Evolutionary conservation across 1,139 yeast genomes (phyloP), one percentile per base, ranked within the genome.

Genomic region (Candida dubliniensis): DNA sequence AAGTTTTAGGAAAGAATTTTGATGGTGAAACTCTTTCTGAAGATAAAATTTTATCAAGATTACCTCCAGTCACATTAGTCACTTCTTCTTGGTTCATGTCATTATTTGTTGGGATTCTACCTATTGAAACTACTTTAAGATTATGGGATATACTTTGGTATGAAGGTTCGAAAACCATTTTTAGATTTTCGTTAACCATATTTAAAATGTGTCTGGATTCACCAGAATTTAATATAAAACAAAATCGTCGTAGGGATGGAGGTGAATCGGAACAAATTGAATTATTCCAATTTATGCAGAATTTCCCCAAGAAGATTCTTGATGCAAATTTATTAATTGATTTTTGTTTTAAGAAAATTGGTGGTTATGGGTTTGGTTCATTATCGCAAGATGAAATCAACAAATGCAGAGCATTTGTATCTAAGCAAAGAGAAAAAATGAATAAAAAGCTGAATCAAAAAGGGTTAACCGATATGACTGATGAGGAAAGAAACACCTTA

Each of bases 61-160:
- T 90, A 41, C 99, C 99, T 1, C 96, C 97, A 0, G 81, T 93
- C 4, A 87, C 97, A 0, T 73, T 93, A 36, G 95, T 96, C 52
- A 91, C 98, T 0, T 91, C 97, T 0, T 84, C 96, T 40, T 93
- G 99, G 99, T 93, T 93, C 61, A 93, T 93, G 99, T 87, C 96
- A 51, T 79, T 89, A 6, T 93, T 87, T 66, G 89, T 91, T 34
- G 96, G 96, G 0, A 80, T 83, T 1, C 66, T 93, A 34, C 99
- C 98, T 0, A 80, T 88, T 13, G 98, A 93, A 59, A 82, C 95
- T 0, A 85, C 88, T 9, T 69, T 93, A 41, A 69, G 98, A 46
- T 84, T 93, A 0, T 93, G 99, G 99, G 99, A 93, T 63, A 87
- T 95, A 42, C 66, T 93, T 45, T 91, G 95, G 74, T 89, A 86